A percentile compares a stretch with the other conserved stretches of the same genome.
Conservation (phyloP, 2,329 filamentous ascomycete genomes). For the Clonostachys byssicola region DNA sequence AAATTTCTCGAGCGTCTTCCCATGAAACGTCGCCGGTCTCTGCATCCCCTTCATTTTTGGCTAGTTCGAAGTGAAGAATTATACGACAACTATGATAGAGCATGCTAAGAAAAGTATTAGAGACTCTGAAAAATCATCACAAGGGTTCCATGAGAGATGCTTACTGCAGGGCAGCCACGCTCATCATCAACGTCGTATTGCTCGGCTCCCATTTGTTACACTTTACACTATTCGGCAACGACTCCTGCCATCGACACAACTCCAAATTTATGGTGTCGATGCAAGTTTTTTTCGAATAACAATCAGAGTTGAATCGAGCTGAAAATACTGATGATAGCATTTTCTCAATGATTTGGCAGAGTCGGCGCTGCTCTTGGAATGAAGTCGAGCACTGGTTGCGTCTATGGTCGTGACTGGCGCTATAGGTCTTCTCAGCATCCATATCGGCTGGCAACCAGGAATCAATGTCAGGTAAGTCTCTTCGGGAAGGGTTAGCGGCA, state of each 20-base stretch:
- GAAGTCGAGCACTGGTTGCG: too few species aligned
- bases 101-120: not conserved
- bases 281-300: too few species aligned
- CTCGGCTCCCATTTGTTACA: slow-evolving; percentile 12
- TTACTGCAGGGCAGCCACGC: slow-evolving; percentile 13
- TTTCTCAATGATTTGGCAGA: slow-evolving; percentile 9
- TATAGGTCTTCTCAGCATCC: slow-evolving; percentile 10
- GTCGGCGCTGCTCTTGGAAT: slow-evolving; percentile 10
- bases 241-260: slow-evolving; percentile 10
- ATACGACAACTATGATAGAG: slow-evolving; percentile 15
- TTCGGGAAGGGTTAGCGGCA: not conserved
- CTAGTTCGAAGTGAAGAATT: slow-evolving; percentile 12
- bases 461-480: slow-evolving; percentile 11
- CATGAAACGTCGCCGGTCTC: not conserved
- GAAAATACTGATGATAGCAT: slow-evolving; percentile 8
- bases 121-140: not conserved
- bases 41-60: not conserved
- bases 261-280: slow-evolving; percentile 12
- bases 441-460: slow-evolving; percentile 15
- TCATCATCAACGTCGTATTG: slow-evolving; percentile 6
- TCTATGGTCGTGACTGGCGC: too few species aligned
- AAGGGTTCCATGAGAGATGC: not conserved
- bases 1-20: slow-evolving; percentile 3
- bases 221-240: slow-evolving; percentile 8
- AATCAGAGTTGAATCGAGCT: too few species aligned